A percentile compares a stretch with the other conserved stretches of the same genome.
These are phyloP conservation scores for Astrothelium subdiscretum DNA, from an alignment of 495 filamentous ascomycete species.

Conservation along the genomic window DNA sequence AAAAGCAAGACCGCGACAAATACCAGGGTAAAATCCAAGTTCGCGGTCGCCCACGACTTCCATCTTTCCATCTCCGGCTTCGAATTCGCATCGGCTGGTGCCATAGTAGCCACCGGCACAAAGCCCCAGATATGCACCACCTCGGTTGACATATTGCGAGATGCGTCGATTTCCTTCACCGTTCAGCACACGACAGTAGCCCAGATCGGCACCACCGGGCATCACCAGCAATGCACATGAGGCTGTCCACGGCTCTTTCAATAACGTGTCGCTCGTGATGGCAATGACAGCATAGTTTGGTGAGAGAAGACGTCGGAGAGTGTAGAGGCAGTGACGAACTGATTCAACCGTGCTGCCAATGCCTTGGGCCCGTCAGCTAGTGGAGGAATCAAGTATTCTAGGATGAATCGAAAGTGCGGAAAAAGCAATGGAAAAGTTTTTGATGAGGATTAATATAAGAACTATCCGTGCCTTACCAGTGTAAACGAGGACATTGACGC, in stretches of 20 bases:
- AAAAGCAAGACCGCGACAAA: slow-evolving; percentile 78
- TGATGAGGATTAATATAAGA: neutral
- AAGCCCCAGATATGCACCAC: slow-evolving; percentile 78
- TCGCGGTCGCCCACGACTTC: slow-evolving; percentile 83
- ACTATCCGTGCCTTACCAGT: slow-evolving; percentile 12
- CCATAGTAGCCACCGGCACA: slow-evolving; percentile 96
- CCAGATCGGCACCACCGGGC: slow-evolving; percentile 89
- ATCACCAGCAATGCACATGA: slow-evolving; percentile 84
- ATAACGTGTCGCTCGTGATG: slow-evolving; percentile 61
- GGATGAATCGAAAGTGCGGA: neutral
- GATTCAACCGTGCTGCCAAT: slow-evolving; percentile 77
- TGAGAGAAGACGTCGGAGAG: slow-evolving; percentile 78
- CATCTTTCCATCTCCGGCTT: slow-evolving; percentile 52
- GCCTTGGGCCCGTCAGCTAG: slow-evolving; percentile 36
- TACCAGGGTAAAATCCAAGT: slow-evolving; percentile 77
- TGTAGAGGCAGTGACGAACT: slow-evolving; percentile 79
- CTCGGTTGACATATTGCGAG: slow-evolving; percentile 69
- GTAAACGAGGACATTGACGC: slow-evolving; percentile 21
- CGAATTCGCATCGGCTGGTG: slow-evolving; percentile 70
- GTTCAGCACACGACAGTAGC: slow-evolving; percentile 80
- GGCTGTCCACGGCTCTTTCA: slow-evolving; percentile 85
- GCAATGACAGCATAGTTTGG: slow-evolving; percentile 88
- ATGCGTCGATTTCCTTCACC: slow-evolving; percentile 79
- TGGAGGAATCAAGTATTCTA: neutral
- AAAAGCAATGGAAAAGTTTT: neutral